phyloP scores from a whole-genome alignment of 352 stramenopile genomes.

The Phytophthora sp. region DNA sequence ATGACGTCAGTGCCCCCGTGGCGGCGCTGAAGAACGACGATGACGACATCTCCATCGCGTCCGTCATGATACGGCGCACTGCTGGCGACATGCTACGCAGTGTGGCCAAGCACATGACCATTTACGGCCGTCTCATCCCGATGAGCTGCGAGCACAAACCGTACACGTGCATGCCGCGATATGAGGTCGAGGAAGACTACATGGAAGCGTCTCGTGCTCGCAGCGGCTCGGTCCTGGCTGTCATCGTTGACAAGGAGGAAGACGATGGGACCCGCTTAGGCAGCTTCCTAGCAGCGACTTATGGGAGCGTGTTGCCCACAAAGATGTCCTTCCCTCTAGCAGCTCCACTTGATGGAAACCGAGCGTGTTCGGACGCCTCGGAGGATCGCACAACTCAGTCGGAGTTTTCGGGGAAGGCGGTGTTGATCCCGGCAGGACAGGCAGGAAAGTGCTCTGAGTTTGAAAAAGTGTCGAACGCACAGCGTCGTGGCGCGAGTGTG shows the following conservation, averaged over 20 bases:
- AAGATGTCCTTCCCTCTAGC: constrained; percentile 32
- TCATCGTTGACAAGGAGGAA: background rate
- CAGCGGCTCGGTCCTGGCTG: constrained; percentile 45
- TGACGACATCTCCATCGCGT: constrained; percentile 52
- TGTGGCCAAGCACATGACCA: constrained; percentile 25
- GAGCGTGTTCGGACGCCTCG: constrained; percentile 34
- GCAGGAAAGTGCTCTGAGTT: constrained; percentile 42
- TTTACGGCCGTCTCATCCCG: constrained; percentile 58
- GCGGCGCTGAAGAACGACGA: constrained; percentile 48
- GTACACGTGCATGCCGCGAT: constrained; percentile 49
- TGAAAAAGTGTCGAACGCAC: constrained; percentile 48
- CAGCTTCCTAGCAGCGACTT: constrained; percentile 59
- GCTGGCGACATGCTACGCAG: constrained; percentile 56
- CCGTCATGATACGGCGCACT: constrained; percentile 66
- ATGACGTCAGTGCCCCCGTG: constrained; percentile 49
- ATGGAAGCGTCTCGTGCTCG: constrained; percentile 36
- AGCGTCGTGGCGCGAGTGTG: constrained; percentile 50
- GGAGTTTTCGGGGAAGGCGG: constrained; percentile 33
- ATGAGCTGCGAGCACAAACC: constrained; percentile 60
- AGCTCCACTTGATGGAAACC: constrained; percentile 20
- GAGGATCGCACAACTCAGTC: constrained; percentile 23
- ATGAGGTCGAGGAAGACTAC: constrained; percentile 42
- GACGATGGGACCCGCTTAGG: constrained; percentile 35
- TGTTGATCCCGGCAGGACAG: constrained; percentile 37
- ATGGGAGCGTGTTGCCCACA: constrained; percentile 50